These are phyloP conservation scores for Saturnispora halmiae DNA, from an alignment of 805 yeast species.

Conservation along the genomic window DNA sequence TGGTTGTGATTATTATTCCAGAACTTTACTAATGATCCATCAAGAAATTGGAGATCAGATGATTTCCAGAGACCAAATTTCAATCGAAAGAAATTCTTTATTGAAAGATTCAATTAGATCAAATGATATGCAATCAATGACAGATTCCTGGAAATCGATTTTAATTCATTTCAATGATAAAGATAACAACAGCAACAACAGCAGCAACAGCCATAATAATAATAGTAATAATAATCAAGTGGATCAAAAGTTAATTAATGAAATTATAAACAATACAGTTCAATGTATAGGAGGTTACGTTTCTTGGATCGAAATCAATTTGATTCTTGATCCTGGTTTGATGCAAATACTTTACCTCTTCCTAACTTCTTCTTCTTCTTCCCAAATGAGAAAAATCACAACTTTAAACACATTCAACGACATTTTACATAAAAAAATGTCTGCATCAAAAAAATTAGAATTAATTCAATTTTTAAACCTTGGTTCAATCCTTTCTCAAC, in stretches of 20 bases:
- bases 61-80: slow-evolving; percentile 56
- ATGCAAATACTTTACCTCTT: slow-evolving; percentile 50
- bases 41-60: slow-evolving; percentile 91
- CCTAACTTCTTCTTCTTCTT: slow-evolving; percentile 27
- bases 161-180: slow-evolving; percentile 34
- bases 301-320: slow-evolving; percentile 82
- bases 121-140: slow-evolving; percentile 59
- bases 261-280: slow-evolving; percentile 50
- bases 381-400: slow-evolving; percentile 41
- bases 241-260: slow-evolving; percentile 23
- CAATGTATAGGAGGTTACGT: slow-evolving; percentile 75
- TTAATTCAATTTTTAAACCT: slow-evolving; percentile 62
- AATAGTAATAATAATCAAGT: too few species aligned
- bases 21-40: slow-evolving; percentile 70
- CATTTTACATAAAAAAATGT: slow-evolving; percentile 50
- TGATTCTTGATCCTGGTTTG: slow-evolving; percentile 55
- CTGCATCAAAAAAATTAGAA: slow-evolving; percentile 47
- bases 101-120: slow-evolving; percentile 78
- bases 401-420: slow-evolving; percentile 50
- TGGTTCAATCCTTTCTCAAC: slow-evolving; percentile 39
- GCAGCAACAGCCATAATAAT: too few species aligned
- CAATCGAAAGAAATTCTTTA: slow-evolving; percentile 54
- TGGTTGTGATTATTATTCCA: slow-evolving; percentile 61
- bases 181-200: too few species aligned
- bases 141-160: slow-evolving; percentile 58